These are phyloP conservation scores for Xylariales sp. DNA, from an alignment of 2,329 filamentous ascomycete species.

Conservation along the genomic window DNA sequence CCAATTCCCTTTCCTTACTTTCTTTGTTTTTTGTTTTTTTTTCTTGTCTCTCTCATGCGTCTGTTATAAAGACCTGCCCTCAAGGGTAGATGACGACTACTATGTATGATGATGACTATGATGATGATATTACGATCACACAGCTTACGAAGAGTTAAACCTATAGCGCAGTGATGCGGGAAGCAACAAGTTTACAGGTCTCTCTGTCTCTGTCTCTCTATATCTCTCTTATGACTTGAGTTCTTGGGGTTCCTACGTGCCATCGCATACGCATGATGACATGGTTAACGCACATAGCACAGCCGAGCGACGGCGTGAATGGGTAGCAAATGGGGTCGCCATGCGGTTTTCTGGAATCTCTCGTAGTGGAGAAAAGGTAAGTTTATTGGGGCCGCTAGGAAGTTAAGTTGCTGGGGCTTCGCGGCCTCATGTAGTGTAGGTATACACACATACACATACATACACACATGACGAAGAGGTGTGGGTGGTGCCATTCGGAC, in stretches of 20 bases:
- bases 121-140: constrained; percentile 47
- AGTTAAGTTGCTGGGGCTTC: constrained; percentile 16
- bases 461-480: constrained; percentile 28
- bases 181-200: constrained; percentile 32
- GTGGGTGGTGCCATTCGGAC: constrained; percentile 39
- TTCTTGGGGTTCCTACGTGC: constrained; percentile 4
- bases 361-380: constrained; percentile 21
- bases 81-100: constrained; percentile 45
- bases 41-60: constrained; percentile 16
- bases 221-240: not conserved
- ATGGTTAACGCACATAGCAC: not conserved
- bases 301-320: not conserved
- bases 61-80: constrained; percentile 46
- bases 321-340: not conserved
- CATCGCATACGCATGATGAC: constrained; percentile 2
- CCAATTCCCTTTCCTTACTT: constrained; percentile 16
- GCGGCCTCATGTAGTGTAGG: constrained; percentile 30
- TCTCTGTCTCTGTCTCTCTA: not conserved
- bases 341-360: not conserved
- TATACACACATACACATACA: constrained; percentile 12
- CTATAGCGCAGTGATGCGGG: constrained; percentile 33
- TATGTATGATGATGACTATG: constrained; percentile 41
- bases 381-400: constrained; percentile 17
- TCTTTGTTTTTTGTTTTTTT: not conserved
- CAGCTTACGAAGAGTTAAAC: constrained; percentile 41